Conservation (phyloP, 2,329 filamentous ascomycete species). For the Westerdykella ornata region DNA sequence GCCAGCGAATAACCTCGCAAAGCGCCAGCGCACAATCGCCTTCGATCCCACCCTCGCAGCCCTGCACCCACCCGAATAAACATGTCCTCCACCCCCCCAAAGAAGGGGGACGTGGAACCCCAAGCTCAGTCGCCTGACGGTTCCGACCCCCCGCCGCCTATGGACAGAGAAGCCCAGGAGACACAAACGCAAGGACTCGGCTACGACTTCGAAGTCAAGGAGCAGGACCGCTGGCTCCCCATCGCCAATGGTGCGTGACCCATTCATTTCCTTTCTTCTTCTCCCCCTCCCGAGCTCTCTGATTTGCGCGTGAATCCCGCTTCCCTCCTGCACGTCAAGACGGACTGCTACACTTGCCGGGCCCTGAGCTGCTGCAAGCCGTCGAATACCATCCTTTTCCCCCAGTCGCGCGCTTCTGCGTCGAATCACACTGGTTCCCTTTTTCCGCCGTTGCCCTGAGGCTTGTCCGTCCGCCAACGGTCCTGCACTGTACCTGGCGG, state of each 20-base stretch:
- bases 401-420: constrained; percentile 42
- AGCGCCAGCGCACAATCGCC: constrained; percentile 45
- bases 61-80: constrained; percentile 63
- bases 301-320: constrained; percentile 33
- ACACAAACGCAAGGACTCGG: constrained; percentile 67
- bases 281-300: constrained; percentile 17
- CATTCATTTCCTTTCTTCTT: constrained; percentile 23
- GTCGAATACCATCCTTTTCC: constrained; percentile 38
- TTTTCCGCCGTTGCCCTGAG: constrained; percentile 5
- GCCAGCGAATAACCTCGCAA: constrained; percentile 34
- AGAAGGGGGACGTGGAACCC: constrained; percentile 83
- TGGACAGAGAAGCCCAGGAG: constrained; percentile 76
- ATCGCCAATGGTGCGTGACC: constrained; percentile 97
- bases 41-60: constrained; percentile 25
- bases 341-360: constrained; percentile 38
- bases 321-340: constrained; percentile 33
- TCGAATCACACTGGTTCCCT: constrained; percentile 42
- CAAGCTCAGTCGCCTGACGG: constrained; percentile 88
- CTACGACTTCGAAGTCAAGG: constrained; percentile 98
- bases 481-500: constrained; percentile 23
- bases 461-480: constrained; percentile 1
- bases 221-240: constrained; percentile 98
- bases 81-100: constrained; percentile 89
- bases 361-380: constrained; percentile 39
- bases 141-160: constrained; percentile 66